phyloP scores from a whole-genome alignment of 2,329 filamentous ascomycete species.

The Botrytis pseudocinerea region DNA sequence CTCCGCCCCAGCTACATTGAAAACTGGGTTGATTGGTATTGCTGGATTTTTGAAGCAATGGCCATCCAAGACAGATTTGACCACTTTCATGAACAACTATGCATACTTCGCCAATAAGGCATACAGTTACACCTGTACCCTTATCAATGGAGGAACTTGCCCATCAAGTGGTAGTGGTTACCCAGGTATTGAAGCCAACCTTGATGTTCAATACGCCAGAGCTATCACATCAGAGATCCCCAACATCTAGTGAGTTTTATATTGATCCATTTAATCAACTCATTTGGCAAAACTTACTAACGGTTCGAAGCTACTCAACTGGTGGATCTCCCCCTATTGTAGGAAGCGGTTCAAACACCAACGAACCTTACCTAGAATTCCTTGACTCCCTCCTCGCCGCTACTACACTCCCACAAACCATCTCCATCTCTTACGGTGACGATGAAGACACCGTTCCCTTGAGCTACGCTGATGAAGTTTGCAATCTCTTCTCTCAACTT shows the following conservation, averaged over 20 bases:
- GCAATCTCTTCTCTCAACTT: slow-evolving; percentile 55
- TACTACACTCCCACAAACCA: slow-evolving; percentile 57
- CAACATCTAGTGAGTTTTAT: slow-evolving; percentile 45
- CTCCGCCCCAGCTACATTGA: slow-evolving; percentile 27
- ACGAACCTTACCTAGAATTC: slow-evolving; percentile 69
- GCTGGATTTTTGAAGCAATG: slow-evolving; percentile 38
- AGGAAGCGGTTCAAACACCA: slow-evolving; percentile 50
- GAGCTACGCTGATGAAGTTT: slow-evolving; percentile 55
- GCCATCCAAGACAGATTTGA: slow-evolving; percentile 35
- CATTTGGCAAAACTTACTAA: background rate
- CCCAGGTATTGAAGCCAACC: slow-evolving; percentile 52
- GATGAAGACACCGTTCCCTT: slow-evolving; percentile 54
- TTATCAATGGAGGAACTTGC: slow-evolving; percentile 41
- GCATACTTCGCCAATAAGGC: slow-evolving; percentile 33
- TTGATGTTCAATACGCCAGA: slow-evolving; percentile 60
- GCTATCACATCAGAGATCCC: slow-evolving; percentile 56
- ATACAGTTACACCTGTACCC: slow-evolving; percentile 41
- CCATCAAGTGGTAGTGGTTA: slow-evolving; percentile 28
- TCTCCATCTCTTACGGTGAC: slow-evolving; percentile 58
- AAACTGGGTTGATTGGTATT: slow-evolving; percentile 35
- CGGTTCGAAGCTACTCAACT: slow-evolving; percentile 48
- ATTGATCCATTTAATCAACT: background rate
- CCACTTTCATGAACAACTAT: slow-evolving; percentile 36
- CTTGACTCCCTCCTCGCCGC: slow-evolving; percentile 58
- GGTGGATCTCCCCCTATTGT: slow-evolving; percentile 58